A percentile compares a stretch with the other conserved stretches of the same genome.
Conservation (phyloP, 2,329 filamentous ascomycete genomes). For the Colletotrichum viniferum region DNA sequence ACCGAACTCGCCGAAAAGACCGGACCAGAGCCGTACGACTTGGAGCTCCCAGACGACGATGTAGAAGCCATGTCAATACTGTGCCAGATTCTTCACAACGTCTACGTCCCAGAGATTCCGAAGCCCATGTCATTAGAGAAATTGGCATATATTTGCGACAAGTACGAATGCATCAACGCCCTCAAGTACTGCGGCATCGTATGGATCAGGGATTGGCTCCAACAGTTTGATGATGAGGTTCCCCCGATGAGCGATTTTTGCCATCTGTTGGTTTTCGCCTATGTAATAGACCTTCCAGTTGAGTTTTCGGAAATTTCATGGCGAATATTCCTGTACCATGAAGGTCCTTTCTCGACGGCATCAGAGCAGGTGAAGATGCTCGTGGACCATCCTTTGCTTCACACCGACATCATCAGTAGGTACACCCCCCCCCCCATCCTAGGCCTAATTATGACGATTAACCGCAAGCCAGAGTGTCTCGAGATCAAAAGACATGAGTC, state of each 20-base stretch:
- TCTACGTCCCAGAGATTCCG: conserved; percentile 27
- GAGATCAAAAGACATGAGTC: conserved; percentile 18
- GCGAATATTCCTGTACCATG: conserved; percentile 19
- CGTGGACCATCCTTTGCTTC: conserved; percentile 20
- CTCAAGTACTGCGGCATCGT: conserved; percentile 21
- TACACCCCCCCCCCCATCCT: neutral
- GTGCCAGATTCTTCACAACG: conserved; percentile 35
- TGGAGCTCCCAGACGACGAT: conserved; percentile 32
- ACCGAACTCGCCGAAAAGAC: neutral
- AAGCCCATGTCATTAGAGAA: conserved; percentile 27
- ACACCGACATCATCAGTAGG: conserved; percentile 18
- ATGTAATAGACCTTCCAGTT: conserved; percentile 17
- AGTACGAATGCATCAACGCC: conserved; percentile 26
- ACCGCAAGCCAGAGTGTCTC: neutral
- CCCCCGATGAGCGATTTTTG: conserved; percentile 21
- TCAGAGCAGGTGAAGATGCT: conserved; percentile 9
- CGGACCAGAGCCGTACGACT: neutral
- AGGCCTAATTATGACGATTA: neutral
- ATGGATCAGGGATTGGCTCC: conserved; percentile 22
- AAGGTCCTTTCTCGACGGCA: conserved; percentile 16
- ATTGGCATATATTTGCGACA: conserved; percentile 29
- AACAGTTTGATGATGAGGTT: conserved; percentile 2
- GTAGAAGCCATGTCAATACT: conserved; percentile 31
- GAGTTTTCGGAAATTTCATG: conserved; percentile 22
- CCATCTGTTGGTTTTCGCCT: conserved; percentile 21